These are phyloP conservation scores for Vicia villosa DNA, from an alignment of 306 rosid genomes.

Conservation along the genomic window DNA sequence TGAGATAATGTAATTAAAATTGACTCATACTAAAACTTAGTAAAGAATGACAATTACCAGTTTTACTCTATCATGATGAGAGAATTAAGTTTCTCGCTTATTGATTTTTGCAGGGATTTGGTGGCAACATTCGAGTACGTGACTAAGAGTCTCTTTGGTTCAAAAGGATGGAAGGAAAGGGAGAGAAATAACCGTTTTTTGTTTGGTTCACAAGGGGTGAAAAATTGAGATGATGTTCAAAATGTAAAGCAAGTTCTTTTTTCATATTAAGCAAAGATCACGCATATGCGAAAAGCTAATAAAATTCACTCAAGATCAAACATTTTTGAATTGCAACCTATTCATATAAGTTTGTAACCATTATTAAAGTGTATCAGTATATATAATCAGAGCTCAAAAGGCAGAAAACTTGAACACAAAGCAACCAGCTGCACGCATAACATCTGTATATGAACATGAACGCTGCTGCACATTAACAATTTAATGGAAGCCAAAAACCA, in stretches of 20 bases:
- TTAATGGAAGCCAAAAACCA: too few relatives aligned
- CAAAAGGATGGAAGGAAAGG: too few relatives aligned
- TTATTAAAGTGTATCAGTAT: neutral
- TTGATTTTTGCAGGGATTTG: neutral
- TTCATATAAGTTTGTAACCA: neutral
- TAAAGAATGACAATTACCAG: conserved; percentile 1
- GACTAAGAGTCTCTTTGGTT: neutral
- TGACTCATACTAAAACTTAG: too few relatives aligned
- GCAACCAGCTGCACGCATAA: neutral
- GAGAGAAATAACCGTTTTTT: too few relatives aligned
- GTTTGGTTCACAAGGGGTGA: too few relatives aligned
- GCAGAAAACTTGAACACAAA: neutral
- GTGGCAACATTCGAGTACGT: conserved; percentile 23
- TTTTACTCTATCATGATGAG: neutral
- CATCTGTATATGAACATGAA: neutral
- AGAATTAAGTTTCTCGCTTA: neutral
- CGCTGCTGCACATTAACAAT: neutral
- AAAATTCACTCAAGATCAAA: neutral
- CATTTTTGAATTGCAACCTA: neutral
- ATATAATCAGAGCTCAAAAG: neutral
- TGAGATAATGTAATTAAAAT: too few relatives aligned
- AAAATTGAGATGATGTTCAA: too few relatives aligned
- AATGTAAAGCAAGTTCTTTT: too few relatives aligned
- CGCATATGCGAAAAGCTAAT: neutral
- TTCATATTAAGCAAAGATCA: neutral